A percentile compares a stretch with the other conserved stretches of the same genome.
These are phyloP conservation scores for Ustilago sp. DNA, from an alignment of 1,284 basidiomycete genomes.

Conservation along the genomic window DNA sequence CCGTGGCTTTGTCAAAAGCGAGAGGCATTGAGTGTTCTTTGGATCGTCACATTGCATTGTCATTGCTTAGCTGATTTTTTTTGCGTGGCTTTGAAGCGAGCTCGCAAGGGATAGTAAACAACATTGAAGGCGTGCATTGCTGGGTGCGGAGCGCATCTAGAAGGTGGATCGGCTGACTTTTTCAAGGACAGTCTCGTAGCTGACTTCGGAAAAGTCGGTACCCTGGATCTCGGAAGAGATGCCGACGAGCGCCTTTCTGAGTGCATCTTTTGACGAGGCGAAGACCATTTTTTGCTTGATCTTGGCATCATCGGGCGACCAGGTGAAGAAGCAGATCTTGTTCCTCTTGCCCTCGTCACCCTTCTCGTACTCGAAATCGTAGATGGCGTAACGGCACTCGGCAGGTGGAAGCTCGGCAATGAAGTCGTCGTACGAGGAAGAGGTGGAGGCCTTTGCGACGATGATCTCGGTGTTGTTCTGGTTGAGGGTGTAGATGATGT, in stretches of 20 bases:
- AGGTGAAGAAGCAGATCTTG: slow-evolving; percentile 89
- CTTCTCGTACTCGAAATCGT: slow-evolving; percentile 89
- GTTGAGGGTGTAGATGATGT: slow-evolving; percentile 85
- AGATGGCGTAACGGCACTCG: slow-evolving; percentile 89
- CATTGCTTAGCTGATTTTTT: slow-evolving; percentile 2
- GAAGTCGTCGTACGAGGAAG: slow-evolving; percentile 81
- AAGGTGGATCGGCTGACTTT: slow-evolving; percentile 42
- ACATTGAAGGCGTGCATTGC: neutral
- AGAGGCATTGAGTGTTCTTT: neutral
- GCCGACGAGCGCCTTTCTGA: slow-evolving; percentile 79
- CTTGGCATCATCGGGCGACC: slow-evolving; percentile 87
- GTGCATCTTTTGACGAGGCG: slow-evolving; percentile 89
- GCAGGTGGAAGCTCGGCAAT: slow-evolving; percentile 79
- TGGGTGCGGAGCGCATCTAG: slow-evolving; percentile 19
- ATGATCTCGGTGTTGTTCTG: slow-evolving; percentile 75
- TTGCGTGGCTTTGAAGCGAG: neutral
- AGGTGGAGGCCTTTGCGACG: slow-evolving; percentile 63
- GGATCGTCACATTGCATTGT: neutral
- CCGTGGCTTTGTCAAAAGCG: neutral
- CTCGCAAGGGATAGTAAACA: neutral
- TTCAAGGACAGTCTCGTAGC: slow-evolving; percentile 74
- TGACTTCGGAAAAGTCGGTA: slow-evolving; percentile 83
- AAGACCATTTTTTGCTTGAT: slow-evolving; percentile 95
- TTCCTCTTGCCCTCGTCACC: slow-evolving; percentile 84
- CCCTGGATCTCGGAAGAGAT: slow-evolving; percentile 86